Evolutionary conservation across 208 protist species (phyloP), one percentile per base, ranked within the genome.

Genomic region (Borovskyia barvae): DNA sequence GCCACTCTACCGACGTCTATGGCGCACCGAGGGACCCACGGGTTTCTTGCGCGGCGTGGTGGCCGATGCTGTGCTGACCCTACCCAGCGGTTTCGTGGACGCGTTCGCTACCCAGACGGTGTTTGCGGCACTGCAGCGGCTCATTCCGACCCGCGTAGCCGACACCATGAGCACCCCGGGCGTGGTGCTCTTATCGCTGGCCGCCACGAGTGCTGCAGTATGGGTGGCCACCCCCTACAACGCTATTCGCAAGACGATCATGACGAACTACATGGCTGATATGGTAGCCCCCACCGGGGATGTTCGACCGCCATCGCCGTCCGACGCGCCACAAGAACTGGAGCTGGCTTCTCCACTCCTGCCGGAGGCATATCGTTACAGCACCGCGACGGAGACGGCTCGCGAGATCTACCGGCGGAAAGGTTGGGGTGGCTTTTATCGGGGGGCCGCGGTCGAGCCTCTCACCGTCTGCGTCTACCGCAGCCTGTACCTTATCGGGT

Each of bases 251-350:
- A 91, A 92, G 58, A 76, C 75, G 14, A 54, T 90, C 26, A 84
- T 82, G 37, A 91, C 81, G 25, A 94, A 91, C 68, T 94, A 90
- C 72, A 61, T 81, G 43, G 83, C 65, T 14, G 87, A 94, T 52
- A 80, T 94, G 56, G 73, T 89, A 15, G 83, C 78, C 3, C 41
- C 61, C 8, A 45, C 51, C 11, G 54, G 29, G 32, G 43, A 29
- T 11, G 37, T 48, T 29, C 33, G 12, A 20, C 40, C 6, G 24
- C 28, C 43, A 14, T 28, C 53, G 55, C 35, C 47, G 19, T 36
- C 45, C 14, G 56, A 7, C 32, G 62, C 41, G 2, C 37, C 55
- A 2, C 41, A 25, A 33, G 43, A 29, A 24, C 43, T 9, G 14
- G 51, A 24, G 35, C 20, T 29, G 26, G 36, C 15, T 25, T 19